phyloP scores from a whole-genome alignment of 371 early-diverging fungal species.

The Apophysomyces sp. region DNA sequence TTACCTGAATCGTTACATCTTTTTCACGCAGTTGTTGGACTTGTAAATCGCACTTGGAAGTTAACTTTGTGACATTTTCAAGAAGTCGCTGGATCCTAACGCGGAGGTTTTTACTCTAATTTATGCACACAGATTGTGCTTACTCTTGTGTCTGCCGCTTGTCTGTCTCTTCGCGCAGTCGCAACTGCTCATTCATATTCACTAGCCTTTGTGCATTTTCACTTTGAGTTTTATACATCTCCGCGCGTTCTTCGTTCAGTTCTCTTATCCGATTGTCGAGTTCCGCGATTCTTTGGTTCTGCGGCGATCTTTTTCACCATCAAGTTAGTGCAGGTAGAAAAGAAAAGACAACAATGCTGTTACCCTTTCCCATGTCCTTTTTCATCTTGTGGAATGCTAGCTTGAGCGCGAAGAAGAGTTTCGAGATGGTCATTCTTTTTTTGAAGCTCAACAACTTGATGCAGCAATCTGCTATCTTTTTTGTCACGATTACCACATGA shows the following conservation, averaged over 20 bases:
- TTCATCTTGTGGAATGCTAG: background rate
- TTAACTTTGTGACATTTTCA: conserved; percentile 33
- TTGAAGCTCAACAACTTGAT: conserved; percentile 25
- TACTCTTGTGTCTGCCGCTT: conserved; percentile 68
- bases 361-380: conserved; percentile 12
- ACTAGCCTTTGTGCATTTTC: conserved; percentile 89
- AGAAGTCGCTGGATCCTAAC: conserved; percentile 54
- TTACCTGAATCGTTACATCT: conserved; percentile 81
- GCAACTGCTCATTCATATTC: conserved; percentile 77
- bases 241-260: conserved; percentile 85
- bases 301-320: conserved; percentile 14
- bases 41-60: conserved; percentile 54
- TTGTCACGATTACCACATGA: background rate
- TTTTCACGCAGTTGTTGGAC: conserved; percentile 75
- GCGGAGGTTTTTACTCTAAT: background rate
- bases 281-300: conserved; percentile 64
- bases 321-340: background rate
- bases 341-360: background rate
- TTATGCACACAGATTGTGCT: conserved; percentile 4
- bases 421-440: conserved; percentile 18
- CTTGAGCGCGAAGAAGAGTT: background rate
- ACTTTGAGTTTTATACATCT: conserved; percentile 90
- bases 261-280: conserved; percentile 72
- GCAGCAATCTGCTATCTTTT: conserved; percentile 29
- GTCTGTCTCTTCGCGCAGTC: conserved; percentile 63